Conservation (phyloP, 768 basidiomycete genomes). For the Collybia mongolica region DNA sequence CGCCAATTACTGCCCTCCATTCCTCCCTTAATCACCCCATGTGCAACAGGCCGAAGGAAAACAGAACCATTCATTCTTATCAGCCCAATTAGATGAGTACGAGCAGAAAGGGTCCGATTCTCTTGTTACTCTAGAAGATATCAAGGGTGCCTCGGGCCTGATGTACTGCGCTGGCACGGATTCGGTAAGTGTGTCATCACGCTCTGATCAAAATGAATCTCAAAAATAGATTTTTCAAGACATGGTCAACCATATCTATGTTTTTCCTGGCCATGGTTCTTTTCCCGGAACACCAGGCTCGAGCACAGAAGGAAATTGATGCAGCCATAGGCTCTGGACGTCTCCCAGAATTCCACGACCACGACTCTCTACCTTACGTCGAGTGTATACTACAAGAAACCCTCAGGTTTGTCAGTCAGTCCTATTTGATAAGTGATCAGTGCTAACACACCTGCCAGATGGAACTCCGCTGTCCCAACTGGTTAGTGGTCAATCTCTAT, state of each 20-base stretch:
- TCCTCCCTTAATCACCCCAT: not conserved
- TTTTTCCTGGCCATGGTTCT: conserved; percentile 40
- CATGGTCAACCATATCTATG: conserved; percentile 23
- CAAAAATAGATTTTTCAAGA: conserved; percentile 17
- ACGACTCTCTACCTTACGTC: conserved; percentile 32
- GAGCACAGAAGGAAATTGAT: conserved; percentile 43
- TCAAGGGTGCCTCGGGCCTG: conserved; percentile 22
- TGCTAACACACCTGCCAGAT: not conserved
- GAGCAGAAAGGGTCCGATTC: not conserved
- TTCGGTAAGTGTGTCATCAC: conserved; percentile 18
- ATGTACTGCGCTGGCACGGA: conserved; percentile 38
- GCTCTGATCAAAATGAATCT: conserved; percentile 14
- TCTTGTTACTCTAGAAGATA: conserved; percentile 11
- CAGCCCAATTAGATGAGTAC: conserved; percentile 6
- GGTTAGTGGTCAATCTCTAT: no score
- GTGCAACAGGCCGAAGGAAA: conserved; percentile 11
- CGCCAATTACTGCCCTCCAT: not conserved
- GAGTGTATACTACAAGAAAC: conserved; percentile 32
- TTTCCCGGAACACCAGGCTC: conserved; percentile 31
- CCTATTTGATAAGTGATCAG: not conserved
- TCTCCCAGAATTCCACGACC: conserved; percentile 33
- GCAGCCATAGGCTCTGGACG: conserved; percentile 31
- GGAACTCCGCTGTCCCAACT: conserved; percentile 5
- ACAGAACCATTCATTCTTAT: conserved; percentile 14
- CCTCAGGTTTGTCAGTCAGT: conserved; percentile 10